phyloP scores from a whole-genome alignment of 2,329 filamentous ascomycete species.

The Exophiala dermatitidis region DNA sequence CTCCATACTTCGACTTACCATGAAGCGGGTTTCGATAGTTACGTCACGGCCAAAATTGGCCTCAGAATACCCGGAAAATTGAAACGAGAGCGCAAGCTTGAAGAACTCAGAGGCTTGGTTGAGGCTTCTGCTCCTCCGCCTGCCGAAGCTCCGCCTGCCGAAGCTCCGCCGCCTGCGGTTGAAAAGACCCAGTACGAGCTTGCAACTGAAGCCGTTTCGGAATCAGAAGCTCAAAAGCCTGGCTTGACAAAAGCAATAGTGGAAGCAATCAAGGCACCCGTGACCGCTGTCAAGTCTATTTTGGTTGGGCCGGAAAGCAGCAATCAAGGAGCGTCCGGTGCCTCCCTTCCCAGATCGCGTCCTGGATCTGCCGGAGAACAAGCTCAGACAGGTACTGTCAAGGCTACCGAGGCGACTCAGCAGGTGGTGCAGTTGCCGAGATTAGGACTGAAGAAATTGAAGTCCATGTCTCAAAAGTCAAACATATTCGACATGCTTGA shows the following conservation, averaged over 20 bases:
- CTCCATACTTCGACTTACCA: slow-evolving; percentile 38
- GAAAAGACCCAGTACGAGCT: neutral
- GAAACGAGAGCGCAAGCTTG: slow-evolving; percentile 23
- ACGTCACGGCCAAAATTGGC: slow-evolving; percentile 53
- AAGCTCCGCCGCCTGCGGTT: neutral
- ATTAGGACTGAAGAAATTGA: slow-evolving; percentile 9
- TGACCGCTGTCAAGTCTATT: slow-evolving; percentile 7
- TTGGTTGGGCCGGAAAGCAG: slow-evolving; percentile 5
- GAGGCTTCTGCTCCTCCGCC: neutral
- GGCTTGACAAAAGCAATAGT: slow-evolving; percentile 6
- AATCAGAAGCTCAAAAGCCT: slow-evolving; percentile 2
- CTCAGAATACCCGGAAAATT: slow-evolving; percentile 45
- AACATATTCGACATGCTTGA: slow-evolving; percentile 22
- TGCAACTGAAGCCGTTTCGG: neutral
- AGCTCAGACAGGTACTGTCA: neutral
- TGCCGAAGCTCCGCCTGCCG: neutral
- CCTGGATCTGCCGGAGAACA: neutral
- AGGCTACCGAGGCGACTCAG: slow-evolving; percentile 3
- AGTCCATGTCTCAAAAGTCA: slow-evolving; percentile 10
- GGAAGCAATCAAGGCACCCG: slow-evolving; percentile 12
- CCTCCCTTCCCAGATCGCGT: neutral
- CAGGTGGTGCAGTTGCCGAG: neutral
- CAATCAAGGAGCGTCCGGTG: neutral
- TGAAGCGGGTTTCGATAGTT: slow-evolving; percentile 58
- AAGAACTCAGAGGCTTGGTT: slow-evolving; percentile 21